Percentiles rank a stretch among this genome's conserved stretches.
These are phyloP conservation scores for Fomitopsis schrenkii DNA, from an alignment of 1,284 basidiomycete species.

Conservation along the genomic window DNA sequence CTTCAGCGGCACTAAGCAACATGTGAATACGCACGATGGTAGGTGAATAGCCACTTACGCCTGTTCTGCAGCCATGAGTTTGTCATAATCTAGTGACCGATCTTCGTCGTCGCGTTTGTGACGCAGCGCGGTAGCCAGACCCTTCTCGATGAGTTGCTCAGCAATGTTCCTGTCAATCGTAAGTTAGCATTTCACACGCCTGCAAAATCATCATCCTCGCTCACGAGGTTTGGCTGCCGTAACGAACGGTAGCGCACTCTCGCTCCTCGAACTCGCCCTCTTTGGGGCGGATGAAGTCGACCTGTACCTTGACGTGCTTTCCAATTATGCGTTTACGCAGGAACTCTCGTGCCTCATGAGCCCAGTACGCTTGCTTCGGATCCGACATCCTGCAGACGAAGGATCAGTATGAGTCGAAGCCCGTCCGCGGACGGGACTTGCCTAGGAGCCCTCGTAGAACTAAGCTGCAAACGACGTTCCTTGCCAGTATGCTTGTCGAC, in stretches of 20 bases:
- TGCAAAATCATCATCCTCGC: constrained; percentile 18
- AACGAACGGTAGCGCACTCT: constrained; percentile 86
- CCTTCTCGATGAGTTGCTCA: constrained; percentile 91
- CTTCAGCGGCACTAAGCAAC: constrained; percentile 63
- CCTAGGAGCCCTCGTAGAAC: constrained; percentile 88
- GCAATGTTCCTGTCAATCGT: constrained; percentile 74
- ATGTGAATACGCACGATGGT: not conserved
- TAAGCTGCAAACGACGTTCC: constrained; percentile 85
- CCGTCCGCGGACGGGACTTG: constrained; percentile 28
- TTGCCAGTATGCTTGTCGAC: constrained; percentile 68
- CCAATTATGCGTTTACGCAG: constrained; percentile 89
- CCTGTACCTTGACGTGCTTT: constrained; percentile 78
- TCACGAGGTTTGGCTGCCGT: constrained; percentile 74
- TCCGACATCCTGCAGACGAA: constrained; percentile 62
- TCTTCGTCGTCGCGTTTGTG: constrained; percentile 96
- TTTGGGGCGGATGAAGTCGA: constrained; percentile 89
- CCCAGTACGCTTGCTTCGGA: constrained; percentile 85
- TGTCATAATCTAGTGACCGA: constrained; percentile 91
- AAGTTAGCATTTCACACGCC: not conserved
- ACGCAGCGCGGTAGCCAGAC: constrained; percentile 85
- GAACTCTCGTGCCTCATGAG: constrained; percentile 90
- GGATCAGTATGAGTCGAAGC: not conserved
- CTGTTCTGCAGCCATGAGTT: constrained; percentile 93
- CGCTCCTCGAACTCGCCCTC: constrained; percentile 94
- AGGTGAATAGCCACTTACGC: constrained; percentile 44